A percentile compares a stretch with the other conserved stretches of the same genome.
phyloP scores from a whole-genome alignment of 805 yeast species.

The Helenozyma baotianmanensis region DNA sequence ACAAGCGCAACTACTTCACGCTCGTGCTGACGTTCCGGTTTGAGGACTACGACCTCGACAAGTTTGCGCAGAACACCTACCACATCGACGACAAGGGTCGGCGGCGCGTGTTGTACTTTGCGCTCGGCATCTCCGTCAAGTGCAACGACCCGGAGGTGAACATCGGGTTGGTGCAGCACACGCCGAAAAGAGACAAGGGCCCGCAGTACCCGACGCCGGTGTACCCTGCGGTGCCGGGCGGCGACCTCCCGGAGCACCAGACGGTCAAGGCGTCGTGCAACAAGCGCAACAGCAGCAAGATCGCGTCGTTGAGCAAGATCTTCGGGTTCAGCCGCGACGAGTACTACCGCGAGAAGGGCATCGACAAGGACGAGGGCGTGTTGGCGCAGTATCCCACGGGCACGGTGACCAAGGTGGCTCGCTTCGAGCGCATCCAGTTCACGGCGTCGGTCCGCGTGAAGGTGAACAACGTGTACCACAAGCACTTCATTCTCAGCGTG shows the following conservation, averaged over 20 bases:
- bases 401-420: slow-evolving; percentile 45
- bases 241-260: slow-evolving; percentile 51
- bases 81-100: not conserved
- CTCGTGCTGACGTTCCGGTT: slow-evolving; percentile 51
- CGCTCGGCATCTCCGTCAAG: slow-evolving; percentile 46
- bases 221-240: slow-evolving; percentile 54
- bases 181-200: slow-evolving; percentile 70
- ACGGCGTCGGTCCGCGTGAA: slow-evolving; percentile 45
- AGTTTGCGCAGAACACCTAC: slow-evolving; percentile 28
- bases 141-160: slow-evolving; percentile 45
- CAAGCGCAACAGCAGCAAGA: slow-evolving; percentile 49
- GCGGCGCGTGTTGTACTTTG: slow-evolving; percentile 3
- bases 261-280: slow-evolving; percentile 56
- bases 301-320: slow-evolving; percentile 45
- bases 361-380: slow-evolving; percentile 2
- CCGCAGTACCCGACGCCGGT: slow-evolving; percentile 63
- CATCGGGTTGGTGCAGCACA: slow-evolving; percentile 57
- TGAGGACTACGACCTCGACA: slow-evolving; percentile 10
- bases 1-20: slow-evolving; percentile 64
- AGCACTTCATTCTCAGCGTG: slow-evolving; percentile 48
- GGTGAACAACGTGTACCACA: slow-evolving; percentile 21
- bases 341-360: slow-evolving; percentile 1
- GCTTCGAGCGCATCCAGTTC: slow-evolving; percentile 67
- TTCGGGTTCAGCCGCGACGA: slow-evolving; percentile 39
- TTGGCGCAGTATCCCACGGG: slow-evolving; percentile 6